phyloP scores from a whole-genome alignment of 139 green algal species.

The Chlorella sp. region DNA sequence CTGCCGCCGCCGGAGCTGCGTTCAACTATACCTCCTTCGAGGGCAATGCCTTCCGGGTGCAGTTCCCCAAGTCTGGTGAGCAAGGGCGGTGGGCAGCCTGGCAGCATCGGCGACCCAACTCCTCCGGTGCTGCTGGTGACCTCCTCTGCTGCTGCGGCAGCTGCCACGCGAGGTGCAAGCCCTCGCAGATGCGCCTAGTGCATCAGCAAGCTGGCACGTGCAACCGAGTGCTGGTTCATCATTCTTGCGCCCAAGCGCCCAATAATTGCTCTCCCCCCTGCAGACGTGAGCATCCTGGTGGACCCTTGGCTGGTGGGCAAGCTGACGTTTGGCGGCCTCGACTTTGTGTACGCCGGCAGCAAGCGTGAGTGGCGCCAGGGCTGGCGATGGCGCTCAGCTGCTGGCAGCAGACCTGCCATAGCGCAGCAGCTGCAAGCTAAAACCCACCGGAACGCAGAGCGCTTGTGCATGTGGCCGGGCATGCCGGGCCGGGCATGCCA shows the following conservation, averaged over 20 bases:
- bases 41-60: slow-evolving; percentile 68
- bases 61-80: slow-evolving; percentile 73
- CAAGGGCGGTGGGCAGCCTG: not conserved
- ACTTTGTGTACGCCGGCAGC: slow-evolving; percentile 71
- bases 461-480: no score
- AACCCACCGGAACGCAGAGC: no score
- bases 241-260: no score
- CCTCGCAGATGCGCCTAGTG: no score
- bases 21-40: slow-evolving; percentile 76
- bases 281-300: slow-evolving; percentile 76
- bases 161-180: not conserved
- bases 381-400: no score
- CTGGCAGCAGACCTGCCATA: no score
- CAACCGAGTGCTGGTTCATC: no score
- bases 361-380: slow-evolving; percentile 53
- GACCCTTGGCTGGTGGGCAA: slow-evolving; percentile 88
- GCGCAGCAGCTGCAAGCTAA: no score
- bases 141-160: not conserved
- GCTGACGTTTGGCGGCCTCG: slow-evolving; percentile 73
- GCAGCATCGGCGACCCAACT: not conserved
- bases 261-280: no score
- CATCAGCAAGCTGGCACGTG: no score
- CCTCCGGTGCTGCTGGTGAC: no score
- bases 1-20: not conserved
- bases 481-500: not conserved